These are phyloP conservation scores for Breynia disticha DNA, from an alignment of 441 rosid species.

Conservation along the genomic window DNA sequence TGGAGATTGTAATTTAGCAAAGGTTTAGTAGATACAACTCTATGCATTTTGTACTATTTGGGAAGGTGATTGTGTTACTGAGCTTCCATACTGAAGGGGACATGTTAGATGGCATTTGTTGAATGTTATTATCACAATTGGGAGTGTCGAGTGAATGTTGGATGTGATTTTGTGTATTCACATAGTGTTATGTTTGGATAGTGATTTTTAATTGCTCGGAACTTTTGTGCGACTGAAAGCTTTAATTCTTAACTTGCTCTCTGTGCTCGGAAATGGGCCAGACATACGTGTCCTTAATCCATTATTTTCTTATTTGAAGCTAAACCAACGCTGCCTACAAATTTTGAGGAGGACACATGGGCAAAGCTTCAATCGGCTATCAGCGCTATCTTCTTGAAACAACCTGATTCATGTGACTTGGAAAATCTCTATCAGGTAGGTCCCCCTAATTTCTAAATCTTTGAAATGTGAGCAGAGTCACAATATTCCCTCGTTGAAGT, in stretches of 20 bases:
- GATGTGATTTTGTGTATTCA: too few species aligned
- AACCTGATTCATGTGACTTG: constrained; percentile 57
- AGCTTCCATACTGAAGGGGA: too few species aligned
- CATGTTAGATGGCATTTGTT: too few species aligned
- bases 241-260: too few species aligned
- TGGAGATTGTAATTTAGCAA: constrained; percentile 1
- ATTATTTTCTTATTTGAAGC: constrained; percentile 34
- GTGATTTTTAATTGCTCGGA: too few species aligned
- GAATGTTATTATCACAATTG: too few species aligned
- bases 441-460: constrained; percentile 5
- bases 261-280: too few species aligned
- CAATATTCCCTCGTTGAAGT: neutral
- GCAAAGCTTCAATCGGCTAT: constrained; percentile 84
- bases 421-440: constrained; percentile 88
- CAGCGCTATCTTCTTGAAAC: constrained; percentile 85
- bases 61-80: neutral
- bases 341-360: constrained; percentile 96
- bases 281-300: too few species aligned
- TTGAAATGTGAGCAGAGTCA: neutral
- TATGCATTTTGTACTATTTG: neutral
- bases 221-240: too few species aligned
- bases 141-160: too few species aligned
- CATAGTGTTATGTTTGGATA: too few species aligned
- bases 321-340: constrained; percentile 76
- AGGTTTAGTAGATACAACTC: constrained; percentile 5